A percentile compares a stretch with the other conserved stretches of the same genome.
Evolutionary conservation across 805 yeast species (phyloP).

Genomic region (Zygoascus flipseniorum): DNA sequence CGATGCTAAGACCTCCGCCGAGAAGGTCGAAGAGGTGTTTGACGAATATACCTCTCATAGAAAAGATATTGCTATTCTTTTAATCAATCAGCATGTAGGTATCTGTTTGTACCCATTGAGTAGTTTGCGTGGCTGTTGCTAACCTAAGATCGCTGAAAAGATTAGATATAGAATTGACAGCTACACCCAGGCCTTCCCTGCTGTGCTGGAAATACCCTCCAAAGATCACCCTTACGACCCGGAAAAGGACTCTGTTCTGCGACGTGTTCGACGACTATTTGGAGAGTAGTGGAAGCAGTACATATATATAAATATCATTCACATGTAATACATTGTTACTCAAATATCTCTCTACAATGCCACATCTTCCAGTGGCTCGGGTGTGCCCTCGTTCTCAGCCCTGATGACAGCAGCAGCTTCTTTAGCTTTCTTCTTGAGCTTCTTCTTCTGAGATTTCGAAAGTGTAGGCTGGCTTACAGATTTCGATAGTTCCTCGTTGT

Average conservation of each 20-base stretch:
- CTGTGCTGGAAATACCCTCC: constrained; percentile 92
- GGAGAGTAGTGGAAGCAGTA: constrained; percentile 55
- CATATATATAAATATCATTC: neutral
- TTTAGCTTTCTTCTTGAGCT: constrained; percentile 8
- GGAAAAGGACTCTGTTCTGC: constrained; percentile 90
- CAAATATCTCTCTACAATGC: neutral
- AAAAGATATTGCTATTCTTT: constrained; percentile 84
- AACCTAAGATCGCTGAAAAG: constrained; percentile 59
- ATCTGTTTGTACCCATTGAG: neutral
- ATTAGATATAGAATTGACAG: constrained; percentile 77
- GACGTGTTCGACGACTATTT: constrained; percentile 88
- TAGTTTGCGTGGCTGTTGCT: neutral
- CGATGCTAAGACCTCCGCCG: constrained; percentile 69
- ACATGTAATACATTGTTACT: neutral
- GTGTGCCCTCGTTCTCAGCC: constrained; percentile 12
- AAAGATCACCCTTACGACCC: constrained; percentile 98
- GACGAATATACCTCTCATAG: constrained; percentile 63
- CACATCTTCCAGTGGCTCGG: constrained; percentile 3
- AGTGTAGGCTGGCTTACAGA: neutral
- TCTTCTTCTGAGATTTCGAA: neutral
- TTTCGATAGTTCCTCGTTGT: neutral
- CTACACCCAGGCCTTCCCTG: constrained; percentile 89
- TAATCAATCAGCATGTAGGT: constrained; percentile 76
- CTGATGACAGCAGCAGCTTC: constrained; percentile 15
- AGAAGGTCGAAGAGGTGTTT: constrained; percentile 67